Base-by-base conservation (phyloP, 495 filamentous ascomycete species). In the Daldinia childiae region DNA sequence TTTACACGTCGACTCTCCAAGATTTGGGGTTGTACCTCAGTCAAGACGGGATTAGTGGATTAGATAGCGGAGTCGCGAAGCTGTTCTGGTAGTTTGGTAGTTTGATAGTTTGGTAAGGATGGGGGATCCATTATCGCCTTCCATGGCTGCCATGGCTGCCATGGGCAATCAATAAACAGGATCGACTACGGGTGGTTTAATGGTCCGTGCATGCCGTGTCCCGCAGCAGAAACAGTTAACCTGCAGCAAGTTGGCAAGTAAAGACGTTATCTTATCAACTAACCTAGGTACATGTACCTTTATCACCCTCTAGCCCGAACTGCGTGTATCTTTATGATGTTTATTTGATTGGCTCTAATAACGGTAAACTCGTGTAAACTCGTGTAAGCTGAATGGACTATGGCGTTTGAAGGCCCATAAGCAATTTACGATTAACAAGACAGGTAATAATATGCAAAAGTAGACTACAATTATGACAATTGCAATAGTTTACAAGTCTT, bases 1-100 rank as follows among this genome's bases (percentile, higher is more conserved):
- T 71, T 74, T 74, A 66, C 71, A 74, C 66, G 66, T 70, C 58
- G 62, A 66, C 71, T 70, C 41, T 66, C 60, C 61, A 66, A 55
- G 71, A 56, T 66, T 66, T 68, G 51, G 56, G 61, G 66, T 73
- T 62, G 70, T 69, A 72, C 69, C 24, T 69, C 19, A 39, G 12
- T 67, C 59, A 59, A 72, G 63, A 72, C 59, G 63, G 61, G 62
- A 43, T 64, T 70, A 64, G 61, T 56, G 62, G 58, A 43, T 71
- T 71, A 27, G 52, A 43, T 43, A 72, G 69, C 69, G 69, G 69
- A 72, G 69, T 72, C 52, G 58, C 64, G 57, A 48, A 26, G 27
- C 19, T 48, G 43, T 48, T 48, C 19, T 48, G 43, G 43, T 48
- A 32, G 1, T 7, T 1, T 24, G 9, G 19, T 48, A 39, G 9